Percentiles rank a stretch among this genome's conserved stretches.
These are phyloP conservation scores for Triticum turgidum DNA, from an alignment of 176 grass and related monocot species.

Conservation along the genomic window DNA sequence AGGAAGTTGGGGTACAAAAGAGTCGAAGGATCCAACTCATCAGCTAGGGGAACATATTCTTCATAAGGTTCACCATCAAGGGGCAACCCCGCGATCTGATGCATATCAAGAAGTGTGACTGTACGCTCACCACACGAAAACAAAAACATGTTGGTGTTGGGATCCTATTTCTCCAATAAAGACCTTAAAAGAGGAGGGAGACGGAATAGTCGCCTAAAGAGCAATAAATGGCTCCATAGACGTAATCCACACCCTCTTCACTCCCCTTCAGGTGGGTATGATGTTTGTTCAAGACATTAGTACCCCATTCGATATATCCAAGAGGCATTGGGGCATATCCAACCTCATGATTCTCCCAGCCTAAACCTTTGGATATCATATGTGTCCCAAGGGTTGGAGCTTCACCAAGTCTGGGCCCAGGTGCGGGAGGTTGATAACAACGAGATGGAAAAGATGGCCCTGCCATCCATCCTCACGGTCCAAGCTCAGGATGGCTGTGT, in stretches of 20 bases:
- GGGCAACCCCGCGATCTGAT: neutral
- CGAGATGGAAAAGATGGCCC: neutral
- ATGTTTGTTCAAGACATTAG: neutral
- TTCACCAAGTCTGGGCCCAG: neutral
- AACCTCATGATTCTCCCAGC: neutral
- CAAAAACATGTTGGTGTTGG: neutral
- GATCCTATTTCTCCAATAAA: neutral
- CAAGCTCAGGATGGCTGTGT: neutral
- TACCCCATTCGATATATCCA: neutral
- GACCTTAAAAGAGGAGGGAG: neutral
- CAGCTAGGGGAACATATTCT: neutral
- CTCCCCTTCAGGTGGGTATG: neutral
- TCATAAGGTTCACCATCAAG: neutral
- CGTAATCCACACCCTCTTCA: neutral
- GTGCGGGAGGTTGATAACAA: neutral
- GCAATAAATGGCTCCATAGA: neutral
- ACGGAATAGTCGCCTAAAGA: neutral
- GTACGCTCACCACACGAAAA: neutral
- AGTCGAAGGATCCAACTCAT: neutral
- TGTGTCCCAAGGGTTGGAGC: neutral
- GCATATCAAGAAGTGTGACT: neutral
- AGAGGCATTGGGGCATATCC: neutral
- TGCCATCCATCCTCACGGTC: neutral
- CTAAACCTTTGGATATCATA: neutral
- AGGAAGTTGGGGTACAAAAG: neutral